These are phyloP conservation scores for Trichoderma orchidacearum DNA, from an alignment of 495 filamentous ascomycete species.

Conservation along the genomic window DNA sequence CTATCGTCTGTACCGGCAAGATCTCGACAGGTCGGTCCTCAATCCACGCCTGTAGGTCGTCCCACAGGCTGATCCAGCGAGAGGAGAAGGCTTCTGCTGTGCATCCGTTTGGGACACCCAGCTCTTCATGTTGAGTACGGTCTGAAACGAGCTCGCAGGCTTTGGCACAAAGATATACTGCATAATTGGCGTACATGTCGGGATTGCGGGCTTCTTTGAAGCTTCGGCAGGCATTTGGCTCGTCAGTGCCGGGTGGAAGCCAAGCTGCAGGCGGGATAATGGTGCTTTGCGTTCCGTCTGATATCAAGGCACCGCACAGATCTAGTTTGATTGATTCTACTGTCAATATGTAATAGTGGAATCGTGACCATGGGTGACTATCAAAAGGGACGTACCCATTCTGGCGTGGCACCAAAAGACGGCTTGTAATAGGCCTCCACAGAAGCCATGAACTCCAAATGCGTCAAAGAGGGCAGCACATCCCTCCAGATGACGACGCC, in stretches of 20 bases:
- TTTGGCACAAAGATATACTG: slow-evolving; percentile 8
- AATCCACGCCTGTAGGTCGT: slow-evolving; percentile 6
- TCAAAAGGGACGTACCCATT: slow-evolving; percentile 3
- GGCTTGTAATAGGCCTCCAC: slow-evolving; percentile 6
- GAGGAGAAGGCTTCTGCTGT: not conserved
- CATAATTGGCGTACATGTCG: slow-evolving; percentile 9
- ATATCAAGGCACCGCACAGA: slow-evolving; percentile 5
- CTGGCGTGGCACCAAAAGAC: slow-evolving; percentile 9
- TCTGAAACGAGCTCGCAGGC: slow-evolving; percentile 5
- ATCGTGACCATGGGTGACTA: too few relatives aligned
- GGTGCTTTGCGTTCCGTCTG: slow-evolving; percentile 6
- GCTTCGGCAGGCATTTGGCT: not conserved
- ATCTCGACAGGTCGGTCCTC: slow-evolving; percentile 3
- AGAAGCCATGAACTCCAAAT: slow-evolving; percentile 5
- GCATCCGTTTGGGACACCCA: slow-evolving; percentile 2
- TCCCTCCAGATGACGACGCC: slow-evolving; percentile 10
- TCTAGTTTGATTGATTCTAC: too few relatives aligned
- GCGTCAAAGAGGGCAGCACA: slow-evolving; percentile 8
- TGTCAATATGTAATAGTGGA: too few relatives aligned
- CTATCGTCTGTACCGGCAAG: slow-evolving; percentile 5
- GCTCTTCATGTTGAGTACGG: slow-evolving; percentile 5
- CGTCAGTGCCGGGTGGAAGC: slow-evolving; percentile 1
- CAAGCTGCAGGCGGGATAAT: slow-evolving; percentile 1
- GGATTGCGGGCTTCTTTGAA: not conserved
- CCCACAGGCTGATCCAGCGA: slow-evolving; percentile 5